Evolutionary conservation across 2,329 filamentous ascomycete species (phyloP), one percentile per base, ranked within the genome.

Genomic region (Nannizziopsis arthrosporioides): DNA sequence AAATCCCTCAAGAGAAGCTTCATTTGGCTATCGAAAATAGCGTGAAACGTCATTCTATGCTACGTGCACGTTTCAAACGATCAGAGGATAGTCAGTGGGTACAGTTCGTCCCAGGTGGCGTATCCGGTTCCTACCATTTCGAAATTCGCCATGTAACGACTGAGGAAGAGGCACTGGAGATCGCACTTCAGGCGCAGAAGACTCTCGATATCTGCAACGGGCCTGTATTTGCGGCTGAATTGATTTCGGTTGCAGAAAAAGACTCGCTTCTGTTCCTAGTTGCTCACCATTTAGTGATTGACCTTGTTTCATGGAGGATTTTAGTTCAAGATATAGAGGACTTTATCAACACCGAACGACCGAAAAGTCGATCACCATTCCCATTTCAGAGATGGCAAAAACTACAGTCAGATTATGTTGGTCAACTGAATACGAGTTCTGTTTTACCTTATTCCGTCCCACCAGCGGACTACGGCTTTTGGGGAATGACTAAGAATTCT

Each of bases 261-360:
- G 52, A 35, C 46, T 65, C 1, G 14, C 27, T 14, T 35, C 22
- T 68, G 27, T 67, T 61, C n/a, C 15, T 48, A 50, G 61, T 65
- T 18, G 64, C 61, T 1, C 63, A 67, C 35, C 65, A 68, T 48
- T 44, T 67, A 27, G 60, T 66, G 5, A 61, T 67, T 8, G 65
- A 68, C 17, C 62, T 68, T 47, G 65, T 67, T 8, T 68, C 65
- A 0, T 68, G 65, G 65, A 57, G 63, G 8, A 61, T 68, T 3
- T 62, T 68, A 1, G 46, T 68, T 1, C 14, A 36, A 17, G 47
- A 48, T 7, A 18, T 48, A 11, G 47, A 48, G 31, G 46, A 37
- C 14, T 14, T 35, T n/a, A 51, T 67, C 2, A 11, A 42, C 5
- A 19, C 53, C 62, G 62, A 2, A 58, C 59, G 6, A 47, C 65